phyloP scores from a whole-genome alignment of 2,329 filamentous ascomycete species.

The Fusarium bulbicola region DNA sequence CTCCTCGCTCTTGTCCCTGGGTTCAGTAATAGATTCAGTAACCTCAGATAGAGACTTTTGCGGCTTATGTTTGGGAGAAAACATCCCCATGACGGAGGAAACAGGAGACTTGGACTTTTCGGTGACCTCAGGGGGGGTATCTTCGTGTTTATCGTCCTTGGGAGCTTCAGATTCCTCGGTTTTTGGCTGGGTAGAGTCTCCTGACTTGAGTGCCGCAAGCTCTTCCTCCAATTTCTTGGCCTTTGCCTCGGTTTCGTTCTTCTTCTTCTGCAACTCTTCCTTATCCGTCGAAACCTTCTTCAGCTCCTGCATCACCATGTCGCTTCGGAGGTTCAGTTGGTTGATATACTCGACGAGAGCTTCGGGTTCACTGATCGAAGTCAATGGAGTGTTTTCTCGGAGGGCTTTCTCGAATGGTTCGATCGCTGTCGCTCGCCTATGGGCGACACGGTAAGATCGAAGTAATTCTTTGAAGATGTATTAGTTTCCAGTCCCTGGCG shows the following conservation, averaged over 20 bases:
- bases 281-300: conserved; percentile 86
- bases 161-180: conserved; percentile 45
- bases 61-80: conserved; percentile 58
- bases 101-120: conserved; percentile 56
- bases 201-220: conserved; percentile 59
- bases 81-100: conserved; percentile 58
- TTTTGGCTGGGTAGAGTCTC: conserved; percentile 39
- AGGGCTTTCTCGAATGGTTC: conserved; percentile 93
- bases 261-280: conserved; percentile 80
- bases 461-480: conserved; percentile 69
- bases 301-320: conserved; percentile 94
- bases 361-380: conserved; percentile 85
- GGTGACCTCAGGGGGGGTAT: conserved; percentile 33
- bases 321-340: conserved; percentile 83
- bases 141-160: conserved; percentile 42
- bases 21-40: conserved; percentile 30
- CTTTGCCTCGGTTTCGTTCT: conserved; percentile 73
- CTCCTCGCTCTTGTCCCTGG: conserved; percentile 65
- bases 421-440: conserved; percentile 85
- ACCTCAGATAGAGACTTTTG: conserved; percentile 43
- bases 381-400: conserved; percentile 90
- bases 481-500: not conserved
- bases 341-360: conserved; percentile 90
- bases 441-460: conserved; percentile 90
- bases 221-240: conserved; percentile 71